Evolutionary conservation across 1,284 basidiomycete species (phyloP).

Genomic region (Pascua guehoae): DNA sequence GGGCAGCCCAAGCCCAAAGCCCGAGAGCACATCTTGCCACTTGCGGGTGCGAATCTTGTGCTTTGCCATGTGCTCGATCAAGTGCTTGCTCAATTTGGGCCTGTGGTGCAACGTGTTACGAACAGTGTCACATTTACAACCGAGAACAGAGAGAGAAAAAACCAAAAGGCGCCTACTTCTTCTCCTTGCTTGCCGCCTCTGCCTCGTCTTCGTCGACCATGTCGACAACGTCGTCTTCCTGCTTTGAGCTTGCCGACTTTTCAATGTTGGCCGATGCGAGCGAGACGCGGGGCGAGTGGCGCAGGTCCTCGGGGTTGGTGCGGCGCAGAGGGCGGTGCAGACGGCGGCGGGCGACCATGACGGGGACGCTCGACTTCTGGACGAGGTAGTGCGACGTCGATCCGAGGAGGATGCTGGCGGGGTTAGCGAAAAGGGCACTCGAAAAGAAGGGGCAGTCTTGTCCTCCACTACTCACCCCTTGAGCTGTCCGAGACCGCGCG

Average conservation of each 20-base stretch:
- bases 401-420: conserved; percentile 79
- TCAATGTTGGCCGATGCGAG: conserved; percentile 81
- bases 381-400: conserved; percentile 96
- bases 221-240: conserved; percentile 49
- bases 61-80: background rate
- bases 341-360: conserved; percentile 83
- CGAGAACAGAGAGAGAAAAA: too few relatives aligned
- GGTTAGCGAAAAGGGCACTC: background rate
- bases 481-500: conserved; percentile 80
- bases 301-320: conserved; percentile 49
- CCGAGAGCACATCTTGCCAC: too few relatives aligned
- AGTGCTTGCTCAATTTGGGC: background rate
- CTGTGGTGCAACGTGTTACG: too few relatives aligned
- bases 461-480: conserved; percentile 64
- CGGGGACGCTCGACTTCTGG: conserved; percentile 84
- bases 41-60: too few relatives aligned
- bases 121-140: too few relatives aligned
- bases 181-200: background rate
- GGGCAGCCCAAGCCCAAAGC: too few relatives aligned
- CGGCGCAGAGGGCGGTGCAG: conserved; percentile 65
- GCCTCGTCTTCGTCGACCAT: conserved; percentile 34
- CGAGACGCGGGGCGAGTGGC: conserved; percentile 63
- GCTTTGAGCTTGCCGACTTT: conserved; percentile 48
- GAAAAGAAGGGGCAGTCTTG: background rate
- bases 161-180: too few relatives aligned